Evolutionary conservation across 2,329 filamentous ascomycete genomes (phyloP).

Genomic region (Neoarthrinium moseri): DNA sequence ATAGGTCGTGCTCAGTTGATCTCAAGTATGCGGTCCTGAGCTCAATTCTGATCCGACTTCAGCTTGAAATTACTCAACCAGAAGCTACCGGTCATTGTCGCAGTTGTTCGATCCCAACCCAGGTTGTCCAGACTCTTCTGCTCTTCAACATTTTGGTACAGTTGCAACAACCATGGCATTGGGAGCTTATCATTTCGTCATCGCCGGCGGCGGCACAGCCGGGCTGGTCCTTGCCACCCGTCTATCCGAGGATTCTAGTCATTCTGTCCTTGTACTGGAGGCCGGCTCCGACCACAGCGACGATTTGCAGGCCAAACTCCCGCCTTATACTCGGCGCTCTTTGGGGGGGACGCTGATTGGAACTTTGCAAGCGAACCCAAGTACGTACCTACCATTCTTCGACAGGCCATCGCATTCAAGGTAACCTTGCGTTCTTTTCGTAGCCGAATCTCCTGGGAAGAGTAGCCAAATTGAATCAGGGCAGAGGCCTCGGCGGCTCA

Average conservation of each 20-base stretch:
- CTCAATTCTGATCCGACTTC: too few relatives aligned
- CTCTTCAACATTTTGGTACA: too few relatives aligned
- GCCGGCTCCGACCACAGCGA: conserved; percentile 5
- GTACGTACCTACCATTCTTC: conserved; percentile 10
- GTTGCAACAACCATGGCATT: conserved; percentile 12
- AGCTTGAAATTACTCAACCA: too few relatives aligned
- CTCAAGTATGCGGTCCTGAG: too few relatives aligned
- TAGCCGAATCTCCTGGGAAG: too few relatives aligned
- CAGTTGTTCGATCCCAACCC: too few relatives aligned
- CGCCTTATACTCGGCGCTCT: conserved; percentile 5
- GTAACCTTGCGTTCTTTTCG: too few relatives aligned
- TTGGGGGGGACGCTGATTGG: conserved; percentile 12
- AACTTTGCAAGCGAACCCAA: too few relatives aligned
- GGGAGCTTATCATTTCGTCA: conserved; percentile 9
- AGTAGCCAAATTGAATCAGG: too few relatives aligned
- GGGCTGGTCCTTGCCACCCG: conserved; percentile 8
- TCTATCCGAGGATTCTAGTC: conserved; percentile 7
- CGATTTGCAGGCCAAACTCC: conserved; percentile 9
- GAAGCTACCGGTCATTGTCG: too few relatives aligned
- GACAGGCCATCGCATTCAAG: background rate
- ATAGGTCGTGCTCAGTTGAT: too few relatives aligned
- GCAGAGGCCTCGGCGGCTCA: conserved; percentile 14
- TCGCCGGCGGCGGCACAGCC: conserved; percentile 12
- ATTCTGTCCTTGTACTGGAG: conserved; percentile 12
- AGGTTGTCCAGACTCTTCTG: too few relatives aligned